Percentiles rank a stretch among this genome's conserved stretches.
Evolutionary conservation across 495 filamentous ascomycete species (phyloP).

Genomic region (Trichoderma orchidacearum): DNA sequence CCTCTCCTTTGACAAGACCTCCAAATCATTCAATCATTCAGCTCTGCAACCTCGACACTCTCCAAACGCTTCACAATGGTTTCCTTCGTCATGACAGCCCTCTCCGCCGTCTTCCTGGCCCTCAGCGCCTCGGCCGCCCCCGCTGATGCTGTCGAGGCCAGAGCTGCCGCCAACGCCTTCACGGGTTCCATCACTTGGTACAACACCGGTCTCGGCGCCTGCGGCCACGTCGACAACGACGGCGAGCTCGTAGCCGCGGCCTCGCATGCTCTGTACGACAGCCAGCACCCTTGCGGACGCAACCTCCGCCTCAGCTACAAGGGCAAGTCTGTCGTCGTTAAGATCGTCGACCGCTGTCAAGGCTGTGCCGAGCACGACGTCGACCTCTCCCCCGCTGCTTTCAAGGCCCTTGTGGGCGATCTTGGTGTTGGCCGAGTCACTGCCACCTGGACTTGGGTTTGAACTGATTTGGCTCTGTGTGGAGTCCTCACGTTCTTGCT

Average conservation of each 20-base stretch:
- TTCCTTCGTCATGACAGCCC: not conserved
- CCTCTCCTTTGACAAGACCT: not conserved
- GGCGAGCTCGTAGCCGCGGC: slow-evolving; percentile 51
- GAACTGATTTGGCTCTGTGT: not conserved
- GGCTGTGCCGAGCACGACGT: slow-evolving; percentile 52
- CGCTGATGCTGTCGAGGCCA: not conserved
- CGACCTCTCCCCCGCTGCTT: slow-evolving; percentile 49
- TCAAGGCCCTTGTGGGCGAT: slow-evolving; percentile 21
- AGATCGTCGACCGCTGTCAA: slow-evolving; percentile 61
- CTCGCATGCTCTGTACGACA: slow-evolving; percentile 52
- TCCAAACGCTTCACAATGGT: not conserved
- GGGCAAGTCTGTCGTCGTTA: slow-evolving; percentile 41
- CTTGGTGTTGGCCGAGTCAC: not conserved
- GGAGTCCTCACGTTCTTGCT: not conserved
- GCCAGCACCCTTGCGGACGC: slow-evolving; percentile 56
- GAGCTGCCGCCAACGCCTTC: slow-evolving; percentile 27
- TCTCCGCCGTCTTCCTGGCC: not conserved
- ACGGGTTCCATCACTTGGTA: slow-evolving; percentile 64
- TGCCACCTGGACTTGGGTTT: not conserved
- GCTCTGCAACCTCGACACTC: not conserved
- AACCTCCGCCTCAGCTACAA: slow-evolving; percentile 38
- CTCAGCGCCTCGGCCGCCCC: not conserved
- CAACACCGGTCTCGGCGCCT: slow-evolving; percentile 52
- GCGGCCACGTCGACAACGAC: slow-evolving; percentile 41
- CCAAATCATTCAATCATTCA: not conserved